phyloP scores from a whole-genome alignment of 2,329 filamentous ascomycete species.

The Pseudopyricularia javanii region DNA sequence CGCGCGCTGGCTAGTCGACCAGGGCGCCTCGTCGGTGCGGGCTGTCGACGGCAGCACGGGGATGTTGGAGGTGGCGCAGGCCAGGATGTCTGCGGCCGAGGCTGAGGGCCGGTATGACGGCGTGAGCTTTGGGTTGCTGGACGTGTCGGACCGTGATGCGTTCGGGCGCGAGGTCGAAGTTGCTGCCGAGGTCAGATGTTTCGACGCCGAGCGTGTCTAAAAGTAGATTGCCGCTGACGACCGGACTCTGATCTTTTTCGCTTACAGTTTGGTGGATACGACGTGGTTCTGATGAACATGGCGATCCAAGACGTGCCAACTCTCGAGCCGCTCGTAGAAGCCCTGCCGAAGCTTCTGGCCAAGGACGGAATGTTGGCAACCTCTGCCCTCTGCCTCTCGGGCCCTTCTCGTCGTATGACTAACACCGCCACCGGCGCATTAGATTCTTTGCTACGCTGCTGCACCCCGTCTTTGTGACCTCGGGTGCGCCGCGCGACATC shows the following conservation, averaged over 20 bases:
- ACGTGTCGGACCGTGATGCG: constrained; percentile 20
- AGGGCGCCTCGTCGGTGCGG: constrained; percentile 20
- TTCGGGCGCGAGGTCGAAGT: not conserved
- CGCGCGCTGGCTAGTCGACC: constrained; percentile 27
- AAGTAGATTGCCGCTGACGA: not conserved
- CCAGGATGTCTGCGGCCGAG: constrained; percentile 5
- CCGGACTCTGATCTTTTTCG: not conserved
- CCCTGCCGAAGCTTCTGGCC: constrained; percentile 26
- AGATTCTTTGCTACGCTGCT: constrained; percentile 34
- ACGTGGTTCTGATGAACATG: constrained; percentile 34
- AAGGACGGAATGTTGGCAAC: constrained; percentile 25
- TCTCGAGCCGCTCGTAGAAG: constrained; percentile 26
- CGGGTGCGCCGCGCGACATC: constrained; percentile 23
- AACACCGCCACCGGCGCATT: not conserved
- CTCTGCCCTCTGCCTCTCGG: constrained; percentile 4
- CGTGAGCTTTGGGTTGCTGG: constrained; percentile 20
- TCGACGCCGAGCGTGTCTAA: too few species aligned
- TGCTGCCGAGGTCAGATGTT: not conserved
- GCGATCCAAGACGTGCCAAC: constrained; percentile 34
- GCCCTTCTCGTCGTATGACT: not conserved
- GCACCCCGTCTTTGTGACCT: constrained; percentile 36
- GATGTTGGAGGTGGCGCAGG: constrained; percentile 25
- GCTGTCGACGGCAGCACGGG: constrained; percentile 29
- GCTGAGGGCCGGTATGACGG: constrained; percentile 4
- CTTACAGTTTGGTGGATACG: constrained; percentile 17